Evolutionary conservation across 2,329 filamentous ascomycete genomes (phyloP).

Genomic region (Claviceps paspali): DNA sequence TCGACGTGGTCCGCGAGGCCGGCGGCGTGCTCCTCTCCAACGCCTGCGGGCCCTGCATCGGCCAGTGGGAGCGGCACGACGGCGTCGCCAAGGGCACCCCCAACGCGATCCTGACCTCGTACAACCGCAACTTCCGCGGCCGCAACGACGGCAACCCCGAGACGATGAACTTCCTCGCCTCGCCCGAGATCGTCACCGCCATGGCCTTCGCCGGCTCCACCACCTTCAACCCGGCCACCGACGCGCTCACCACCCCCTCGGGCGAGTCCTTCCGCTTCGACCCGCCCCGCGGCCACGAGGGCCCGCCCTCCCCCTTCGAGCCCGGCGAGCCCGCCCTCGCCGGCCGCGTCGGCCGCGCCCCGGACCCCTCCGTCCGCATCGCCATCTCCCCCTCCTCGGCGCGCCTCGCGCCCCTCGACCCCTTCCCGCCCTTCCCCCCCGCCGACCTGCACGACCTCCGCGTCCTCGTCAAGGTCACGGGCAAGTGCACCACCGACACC

Average conservation of each 20-base stretch:
- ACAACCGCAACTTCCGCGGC: conserved; percentile 96
- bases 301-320: conserved; percentile 53
- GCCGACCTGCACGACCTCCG: conserved; percentile 61
- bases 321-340: conserved; percentile 61
- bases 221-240: conserved; percentile 91
- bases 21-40: conserved; percentile 87
- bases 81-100: conserved; percentile 67
- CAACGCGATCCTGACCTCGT: conserved; percentile 93
- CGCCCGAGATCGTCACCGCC: conserved; percentile 89
- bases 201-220: conserved; percentile 87
- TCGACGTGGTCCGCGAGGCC: conserved; percentile 71
- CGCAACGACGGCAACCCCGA: conserved; percentile 92
- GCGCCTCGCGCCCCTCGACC: conserved; percentile 79
- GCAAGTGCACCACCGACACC: conserved; percentile 97
- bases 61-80: conserved; percentile 89
- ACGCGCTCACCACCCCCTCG: conserved; percentile 63
- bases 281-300: conserved; percentile 56
- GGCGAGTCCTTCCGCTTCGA: conserved; percentile 76
- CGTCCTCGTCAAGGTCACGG: conserved; percentile 90
- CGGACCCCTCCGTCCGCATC: conserved; percentile 56
- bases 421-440: conserved; percentile 70
- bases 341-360: conserved; percentile 53
- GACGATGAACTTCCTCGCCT: conserved; percentile 98
- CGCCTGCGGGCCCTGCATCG: conserved; percentile 86
- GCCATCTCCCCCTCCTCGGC: conserved; percentile 76